Conservation (phyloP, 345 rosid species). For the Gossypium arboreum region DNA sequence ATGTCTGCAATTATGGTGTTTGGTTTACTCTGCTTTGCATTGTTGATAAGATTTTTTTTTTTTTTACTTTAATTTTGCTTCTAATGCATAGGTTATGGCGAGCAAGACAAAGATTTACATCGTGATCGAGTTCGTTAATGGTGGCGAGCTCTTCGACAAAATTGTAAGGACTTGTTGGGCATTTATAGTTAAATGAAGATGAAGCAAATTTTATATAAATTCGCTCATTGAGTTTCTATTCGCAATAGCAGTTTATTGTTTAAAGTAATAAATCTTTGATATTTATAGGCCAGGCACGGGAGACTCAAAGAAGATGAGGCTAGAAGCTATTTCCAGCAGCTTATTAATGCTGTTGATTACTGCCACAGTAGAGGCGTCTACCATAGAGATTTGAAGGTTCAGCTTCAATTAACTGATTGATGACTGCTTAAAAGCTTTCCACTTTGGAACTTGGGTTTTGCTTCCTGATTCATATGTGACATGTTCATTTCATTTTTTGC, state of each 20-base stretch:
- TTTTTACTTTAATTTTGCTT: not conserved
- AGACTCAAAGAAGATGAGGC: constrained; percentile 60
- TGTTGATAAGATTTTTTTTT: not conserved
- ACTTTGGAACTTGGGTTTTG: not conserved
- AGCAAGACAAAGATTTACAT: constrained; percentile 86
- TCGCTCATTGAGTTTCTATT: not conserved
- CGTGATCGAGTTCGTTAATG: constrained; percentile 79
- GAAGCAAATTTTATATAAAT: not conserved
- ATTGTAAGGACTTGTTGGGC: constrained; percentile 48
- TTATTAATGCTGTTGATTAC: constrained; percentile 67
- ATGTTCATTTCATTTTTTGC: constrained; percentile 17
- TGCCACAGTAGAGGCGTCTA: constrained; percentile 74
- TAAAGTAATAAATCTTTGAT: not conserved
- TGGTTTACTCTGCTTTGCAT: not conserved
- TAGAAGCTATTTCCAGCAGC: constrained; percentile 64
- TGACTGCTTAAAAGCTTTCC: not conserved
- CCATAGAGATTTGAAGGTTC: constrained; percentile 76
- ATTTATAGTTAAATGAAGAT: not conserved
- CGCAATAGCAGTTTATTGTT: not conserved
- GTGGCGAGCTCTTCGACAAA: constrained; percentile 92
- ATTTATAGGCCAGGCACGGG: constrained; percentile 57
- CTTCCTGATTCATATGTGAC: constrained; percentile 6
- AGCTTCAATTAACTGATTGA: not conserved
- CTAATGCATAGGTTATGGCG: constrained; percentile 66
- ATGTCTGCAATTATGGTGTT: not conserved